Evolutionary conservation across 805 yeast genomes (phyloP).

Genomic region (Candida tibetensis): DNA sequence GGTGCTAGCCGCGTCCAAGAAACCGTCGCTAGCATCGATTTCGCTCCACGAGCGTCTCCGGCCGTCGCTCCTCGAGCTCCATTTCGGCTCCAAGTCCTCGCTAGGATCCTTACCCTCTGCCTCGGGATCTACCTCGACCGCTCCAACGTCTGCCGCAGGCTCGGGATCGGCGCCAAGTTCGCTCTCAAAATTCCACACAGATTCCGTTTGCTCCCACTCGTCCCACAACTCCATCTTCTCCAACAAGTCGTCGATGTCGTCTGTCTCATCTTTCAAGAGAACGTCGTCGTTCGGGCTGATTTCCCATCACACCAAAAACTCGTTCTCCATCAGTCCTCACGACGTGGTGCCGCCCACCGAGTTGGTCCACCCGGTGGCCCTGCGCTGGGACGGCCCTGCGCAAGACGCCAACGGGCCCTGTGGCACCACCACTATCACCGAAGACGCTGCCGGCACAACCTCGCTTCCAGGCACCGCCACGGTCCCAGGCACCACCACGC

Average conservation of each 20-base stretch:
- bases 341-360: slow-evolving; percentile 11
- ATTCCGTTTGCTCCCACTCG: slow-evolving; percentile 27
- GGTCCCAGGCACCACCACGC: background rate
- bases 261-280: slow-evolving; percentile 26
- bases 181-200: slow-evolving; percentile 11
- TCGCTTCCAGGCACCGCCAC: background rate
- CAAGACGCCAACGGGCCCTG: too few relatives aligned
- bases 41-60: slow-evolving; percentile 29
- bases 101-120: background rate
- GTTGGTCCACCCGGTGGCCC: background rate
- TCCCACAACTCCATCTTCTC: slow-evolving; percentile 35
- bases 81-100: slow-evolving; percentile 12
- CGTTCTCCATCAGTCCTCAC: slow-evolving; percentile 19
- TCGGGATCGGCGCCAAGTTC: background rate
- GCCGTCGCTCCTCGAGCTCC: slow-evolving; percentile 36
- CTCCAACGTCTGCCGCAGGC: slow-evolving; percentile 1
- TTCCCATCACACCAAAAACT: slow-evolving; percentile 19
- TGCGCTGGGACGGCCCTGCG: background rate
- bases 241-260: slow-evolving; percentile 34
- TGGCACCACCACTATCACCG: too few relatives aligned
- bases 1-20: slow-evolving; percentile 5
- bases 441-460: too few relatives aligned
- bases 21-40: slow-evolving; percentile 18
- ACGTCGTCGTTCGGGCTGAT: slow-evolving; percentile 30
- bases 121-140: background rate